Evolutionary conservation across 345 rosid genomes (phyloP), one percentile per base, ranked within the genome.

Genomic region (Cardamine occulta): DNA sequence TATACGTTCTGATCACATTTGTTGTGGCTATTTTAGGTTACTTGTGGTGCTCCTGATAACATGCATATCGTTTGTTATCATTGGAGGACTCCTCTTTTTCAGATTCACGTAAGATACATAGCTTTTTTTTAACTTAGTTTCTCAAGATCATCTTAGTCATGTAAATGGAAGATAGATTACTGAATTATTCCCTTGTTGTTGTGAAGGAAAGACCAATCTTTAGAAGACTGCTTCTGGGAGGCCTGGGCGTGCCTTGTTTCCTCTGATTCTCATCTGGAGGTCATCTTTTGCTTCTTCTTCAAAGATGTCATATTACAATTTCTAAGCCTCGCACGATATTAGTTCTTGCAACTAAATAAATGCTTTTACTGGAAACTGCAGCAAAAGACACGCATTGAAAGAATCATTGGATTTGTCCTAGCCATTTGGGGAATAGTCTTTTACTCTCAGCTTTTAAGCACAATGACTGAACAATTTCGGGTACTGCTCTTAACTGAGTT

Each of bases 191-290:
- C 37, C 37, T 34, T 34, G 37, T 70, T 79, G 49, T 77, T 74
- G 77, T 72, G 65, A 84, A 91, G 98, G 88, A 82, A 80, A 34
- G 81, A 74, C 39, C 88, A 80, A 24, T 76, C 94, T 51, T 83
- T 94, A 61, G 96, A 94, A 82, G 96, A 91, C 72, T 94, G 98
- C 81, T 77, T 94, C 44, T 94, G 98, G 97, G 98, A 94, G 82
- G 98, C 98, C 52, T 94, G 98, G 98, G 95, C 98, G 47, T 94
- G 96, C 77, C 83, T 94, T 3, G 82, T 87, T 86, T 89, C 96
- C 69, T 80, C 98, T 68, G 89, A 96, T 56, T 84, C 92, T 79
- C 98, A 94, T 88, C 74, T 94, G 61, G 87, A 76, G 86, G 98
- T 94, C 52, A 56, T 28, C 4, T 35, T 61, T 39, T 68, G 29